Base-by-base conservation (phyloP, 2,329 filamentous ascomycete species). In the Pseudocercospora pini-densiflorae region DNA sequence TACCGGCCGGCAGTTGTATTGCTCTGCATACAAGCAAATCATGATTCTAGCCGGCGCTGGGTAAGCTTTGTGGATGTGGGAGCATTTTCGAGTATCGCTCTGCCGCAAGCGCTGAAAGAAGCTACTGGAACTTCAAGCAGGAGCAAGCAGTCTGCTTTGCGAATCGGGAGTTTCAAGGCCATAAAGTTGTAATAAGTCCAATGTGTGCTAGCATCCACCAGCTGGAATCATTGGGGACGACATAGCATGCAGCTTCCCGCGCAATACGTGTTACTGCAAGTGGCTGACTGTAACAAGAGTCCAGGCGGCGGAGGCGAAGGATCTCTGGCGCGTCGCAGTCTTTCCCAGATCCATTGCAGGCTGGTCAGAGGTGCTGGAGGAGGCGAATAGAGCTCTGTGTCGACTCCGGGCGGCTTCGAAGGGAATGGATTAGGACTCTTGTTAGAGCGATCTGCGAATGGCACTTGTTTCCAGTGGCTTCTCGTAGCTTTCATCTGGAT, bases 401-500 rank as follows among this genome's bases (percentile, higher is more conserved):
- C 23, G 1, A 55, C 51, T 16, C 51, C 27, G 14, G 12, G 23
- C 51, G 27, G 51, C 19, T 27, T 19, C 8, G 7, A 9, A 9
- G 27, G 24, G 5, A 4, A 24, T 7, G 24, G 8, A 8, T 27
- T 55, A 16, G 51, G 21, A 51, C 7, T 43, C 5, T 43, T 55
- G 27, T 33, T 31, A 7, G 24, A 55, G 51, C 51, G 51, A 55
- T 55, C 51, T 27, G 51, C 27, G 51, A 55, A 55, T 6, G 51
- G 51, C 27, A 55, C 51, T 33, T 55, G 24, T 31, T 33, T 55
- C 51, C 51, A 55, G 51, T 55, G 24, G 12, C 9, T 29, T 14
- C 51, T 27, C 9, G 51, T 55, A 33, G 51, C 51, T 55, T 55
- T 55, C 51, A 55, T 55, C 27, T 55, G 51, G 16, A 29, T 24